Percentiles rank a stretch among this genome's conserved stretches.
These are phyloP conservation scores for Trypanosomatidae sp. DNA, from an alignment of 208 protist genomes.

Conservation along the genomic window DNA sequence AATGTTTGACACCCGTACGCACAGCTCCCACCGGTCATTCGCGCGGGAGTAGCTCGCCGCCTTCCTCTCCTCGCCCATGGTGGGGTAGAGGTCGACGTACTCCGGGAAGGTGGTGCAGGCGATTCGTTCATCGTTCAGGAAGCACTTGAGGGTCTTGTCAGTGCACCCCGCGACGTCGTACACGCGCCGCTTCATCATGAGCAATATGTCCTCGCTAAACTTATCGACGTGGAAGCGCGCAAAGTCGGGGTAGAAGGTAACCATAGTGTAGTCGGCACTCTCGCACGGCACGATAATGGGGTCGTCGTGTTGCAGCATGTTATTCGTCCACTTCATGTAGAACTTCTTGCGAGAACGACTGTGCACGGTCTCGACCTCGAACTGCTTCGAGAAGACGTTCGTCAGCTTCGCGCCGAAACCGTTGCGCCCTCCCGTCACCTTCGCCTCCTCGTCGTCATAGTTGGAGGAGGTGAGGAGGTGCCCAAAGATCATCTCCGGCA, in stretches of 20 bases:
- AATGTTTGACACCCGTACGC: slow-evolving; percentile 92
- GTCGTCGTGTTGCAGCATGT: slow-evolving; percentile 96
- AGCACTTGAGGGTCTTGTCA: slow-evolving; percentile 92
- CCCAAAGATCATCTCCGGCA: slow-evolving; percentile 99
- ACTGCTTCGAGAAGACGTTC: slow-evolving; percentile 99
- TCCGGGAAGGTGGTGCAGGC: slow-evolving; percentile 96
- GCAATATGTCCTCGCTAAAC: slow-evolving; percentile 97
- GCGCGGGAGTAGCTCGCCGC: slow-evolving; percentile 76
- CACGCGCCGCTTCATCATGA: slow-evolving; percentile 97
- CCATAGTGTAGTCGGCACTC: slow-evolving; percentile 95
- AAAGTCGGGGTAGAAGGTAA: slow-evolving; percentile 99
- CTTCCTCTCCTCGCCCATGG: slow-evolving; percentile 83
- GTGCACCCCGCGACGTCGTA: slow-evolving; percentile 99
- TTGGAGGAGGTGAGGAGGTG: slow-evolving; percentile 99
- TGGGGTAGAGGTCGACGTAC: slow-evolving; percentile 97
- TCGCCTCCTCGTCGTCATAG: slow-evolving; percentile 98
- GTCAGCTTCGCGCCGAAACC: slow-evolving; percentile 99
- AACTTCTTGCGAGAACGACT: slow-evolving; percentile 90
- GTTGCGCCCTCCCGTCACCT: slow-evolving; percentile 96
- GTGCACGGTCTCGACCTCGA: slow-evolving; percentile 98
- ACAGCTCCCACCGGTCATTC: slow-evolving; percentile 98
- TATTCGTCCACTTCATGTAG: slow-evolving; percentile 96
- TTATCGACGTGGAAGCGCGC: slow-evolving; percentile 94
- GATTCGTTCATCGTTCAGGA: slow-evolving; percentile 96
- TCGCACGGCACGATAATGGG: slow-evolving; percentile 87